Conservation (phyloP, 805 yeast species). For the Candida easanensis region DNA sequence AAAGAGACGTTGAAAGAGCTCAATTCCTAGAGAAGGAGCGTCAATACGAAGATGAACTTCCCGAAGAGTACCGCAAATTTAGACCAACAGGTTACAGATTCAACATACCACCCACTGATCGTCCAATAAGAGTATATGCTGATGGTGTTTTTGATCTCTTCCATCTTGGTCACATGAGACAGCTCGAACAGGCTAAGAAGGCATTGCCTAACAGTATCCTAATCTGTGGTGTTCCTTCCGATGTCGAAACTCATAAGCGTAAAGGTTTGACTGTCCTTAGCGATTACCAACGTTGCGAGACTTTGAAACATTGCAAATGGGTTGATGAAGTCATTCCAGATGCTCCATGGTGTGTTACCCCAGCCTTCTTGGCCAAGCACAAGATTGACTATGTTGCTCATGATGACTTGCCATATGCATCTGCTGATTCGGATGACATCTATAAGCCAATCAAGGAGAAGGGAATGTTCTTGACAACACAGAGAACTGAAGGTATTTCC, state of each 20-base stretch:
- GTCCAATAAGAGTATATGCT: slow-evolving; percentile 93
- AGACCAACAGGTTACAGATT: slow-evolving; percentile 78
- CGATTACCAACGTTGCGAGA: slow-evolving; percentile 85
- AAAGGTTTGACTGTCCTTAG: slow-evolving; percentile 92
- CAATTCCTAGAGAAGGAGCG: slow-evolving; percentile 45
- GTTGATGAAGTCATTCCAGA: slow-evolving; percentile 93
- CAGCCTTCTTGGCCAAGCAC: slow-evolving; percentile 75
- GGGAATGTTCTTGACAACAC: slow-evolving; percentile 92
- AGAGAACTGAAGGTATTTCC: slow-evolving; percentile 94
- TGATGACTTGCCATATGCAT: slow-evolving; percentile 93
- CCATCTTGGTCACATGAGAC: slow-evolving; percentile 97
- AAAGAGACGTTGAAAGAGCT: slow-evolving; percentile 24
- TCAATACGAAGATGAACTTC: slow-evolving; percentile 60
- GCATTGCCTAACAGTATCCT: slow-evolving; percentile 79
- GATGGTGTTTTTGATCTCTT: slow-evolving; percentile 97
- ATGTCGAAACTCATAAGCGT: slow-evolving; percentile 82
- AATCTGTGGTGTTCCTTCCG: slow-evolving; percentile 91
- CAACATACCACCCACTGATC: slow-evolving; percentile 78
- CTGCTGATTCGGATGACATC: slow-evolving; percentile 86
- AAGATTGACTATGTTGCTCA: slow-evolving; percentile 95
- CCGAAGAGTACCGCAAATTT: slow-evolving; percentile 67
- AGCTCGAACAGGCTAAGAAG: slow-evolving; percentile 94
- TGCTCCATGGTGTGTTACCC: slow-evolving; percentile 94
- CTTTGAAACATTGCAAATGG: slow-evolving; percentile 93
- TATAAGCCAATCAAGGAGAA: slow-evolving; percentile 86